phyloP scores from a whole-genome alignment of 2,329 filamentous ascomycete species.

The Talaromyces sp. region DNA sequence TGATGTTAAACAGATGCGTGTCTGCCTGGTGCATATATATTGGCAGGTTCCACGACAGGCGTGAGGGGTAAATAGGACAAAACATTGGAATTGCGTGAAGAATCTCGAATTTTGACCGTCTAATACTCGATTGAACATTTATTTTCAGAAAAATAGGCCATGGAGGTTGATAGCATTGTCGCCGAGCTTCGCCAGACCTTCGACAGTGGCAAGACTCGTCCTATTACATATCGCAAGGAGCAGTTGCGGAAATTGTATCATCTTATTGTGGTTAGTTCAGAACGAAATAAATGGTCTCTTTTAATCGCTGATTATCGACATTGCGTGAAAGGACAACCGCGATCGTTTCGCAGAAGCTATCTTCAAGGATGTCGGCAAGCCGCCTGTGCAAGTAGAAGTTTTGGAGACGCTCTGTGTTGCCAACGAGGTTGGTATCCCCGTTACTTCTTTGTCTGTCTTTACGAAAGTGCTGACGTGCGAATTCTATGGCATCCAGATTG shows the following conservation, averaged over 20 bases:
- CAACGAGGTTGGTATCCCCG: slow-evolving; percentile 3
- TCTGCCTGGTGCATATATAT: background rate
- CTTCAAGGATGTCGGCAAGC: slow-evolving; percentile 11
- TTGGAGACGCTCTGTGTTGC: slow-evolving; percentile 12
- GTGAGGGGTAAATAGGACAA: background rate
- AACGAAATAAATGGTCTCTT: background rate
- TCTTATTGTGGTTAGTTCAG: slow-evolving; percentile 6
- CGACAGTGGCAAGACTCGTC: slow-evolving; percentile 11
- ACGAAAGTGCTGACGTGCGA: background rate
- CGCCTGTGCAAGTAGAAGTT: slow-evolving; percentile 11
- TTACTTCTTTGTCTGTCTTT: background rate
- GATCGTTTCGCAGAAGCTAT: slow-evolving; percentile 14
- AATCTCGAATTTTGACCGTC: background rate
- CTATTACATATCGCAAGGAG: slow-evolving; percentile 11
- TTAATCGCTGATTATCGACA: background rate
- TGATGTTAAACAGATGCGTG: background rate
- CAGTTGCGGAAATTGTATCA: slow-evolving; percentile 9
- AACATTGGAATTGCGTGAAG: background rate
- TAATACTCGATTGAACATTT: background rate
- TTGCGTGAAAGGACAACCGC: slow-evolving; percentile 7
- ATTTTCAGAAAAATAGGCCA: background rate
- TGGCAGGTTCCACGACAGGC: background rate
- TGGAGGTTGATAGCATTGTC: slow-evolving; percentile 9
- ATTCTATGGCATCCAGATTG: background rate
- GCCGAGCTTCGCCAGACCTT: slow-evolving; percentile 5